Percentiles rank a stretch among this genome's conserved stretches.
These are phyloP conservation scores for Tulasnella sp. DNA, from an alignment of 768 basidiomycete genomes.

Conservation along the genomic window DNA sequence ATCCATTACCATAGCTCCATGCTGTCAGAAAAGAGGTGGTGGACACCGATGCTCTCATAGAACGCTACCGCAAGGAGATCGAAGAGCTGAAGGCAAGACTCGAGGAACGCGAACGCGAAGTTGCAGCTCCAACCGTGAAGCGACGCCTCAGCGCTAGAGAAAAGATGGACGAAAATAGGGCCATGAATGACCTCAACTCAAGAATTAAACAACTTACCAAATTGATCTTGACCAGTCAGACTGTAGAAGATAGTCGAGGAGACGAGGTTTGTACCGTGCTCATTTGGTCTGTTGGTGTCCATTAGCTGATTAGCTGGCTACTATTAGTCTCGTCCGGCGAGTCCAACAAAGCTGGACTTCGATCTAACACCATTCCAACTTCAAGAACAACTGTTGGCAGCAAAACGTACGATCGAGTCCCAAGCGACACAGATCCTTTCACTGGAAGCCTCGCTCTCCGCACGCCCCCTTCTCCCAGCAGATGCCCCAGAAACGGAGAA, in stretches of 20 bases:
- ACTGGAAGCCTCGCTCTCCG: conserved; percentile 60
- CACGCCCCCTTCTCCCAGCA: conserved; percentile 51
- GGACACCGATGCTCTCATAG: conserved; percentile 85
- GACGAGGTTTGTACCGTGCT: conserved; percentile 31
- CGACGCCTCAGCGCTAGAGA: conserved; percentile 44
- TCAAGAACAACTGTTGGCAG: conserved; percentile 75
- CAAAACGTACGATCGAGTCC: conserved; percentile 62
- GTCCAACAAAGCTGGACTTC: conserved; percentile 81
- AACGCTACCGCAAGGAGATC: conserved; percentile 89
- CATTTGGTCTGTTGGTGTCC: background rate
- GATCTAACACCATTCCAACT: conserved; percentile 74
- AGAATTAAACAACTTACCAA: conserved; percentile 74
- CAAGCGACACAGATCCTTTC: conserved; percentile 76
- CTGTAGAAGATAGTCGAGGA: conserved; percentile 53
- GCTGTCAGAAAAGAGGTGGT: conserved; percentile 91
- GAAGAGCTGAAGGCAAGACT: conserved; percentile 72
- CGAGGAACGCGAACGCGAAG: conserved; percentile 51
- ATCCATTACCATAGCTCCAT: conserved; percentile 36
- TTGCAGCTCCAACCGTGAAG: conserved; percentile 29
- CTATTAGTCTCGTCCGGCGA: conserved; percentile 47
- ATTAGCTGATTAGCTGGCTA: background rate
- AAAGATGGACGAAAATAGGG: conserved; percentile 76
- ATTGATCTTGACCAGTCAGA: conserved; percentile 74
- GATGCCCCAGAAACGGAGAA: conserved; percentile 60
- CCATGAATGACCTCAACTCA: conserved; percentile 68